Percentiles rank a stretch among this genome's conserved stretches.
Conservation (phyloP, 1,139 yeast genomes). For the Saccharomycopsis hybrid region DNA sequence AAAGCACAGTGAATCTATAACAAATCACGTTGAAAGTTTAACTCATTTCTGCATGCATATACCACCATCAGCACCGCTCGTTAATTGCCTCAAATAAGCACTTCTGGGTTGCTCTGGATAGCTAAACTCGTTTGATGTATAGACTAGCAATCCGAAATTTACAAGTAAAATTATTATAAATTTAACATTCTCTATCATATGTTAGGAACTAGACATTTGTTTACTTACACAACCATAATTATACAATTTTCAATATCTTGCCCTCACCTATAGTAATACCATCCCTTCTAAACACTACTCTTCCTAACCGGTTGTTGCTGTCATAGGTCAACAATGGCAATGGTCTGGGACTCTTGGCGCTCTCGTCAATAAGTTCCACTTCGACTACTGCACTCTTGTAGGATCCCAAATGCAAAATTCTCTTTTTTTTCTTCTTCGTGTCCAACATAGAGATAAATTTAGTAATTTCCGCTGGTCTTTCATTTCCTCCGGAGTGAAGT, state of each 20-base stretch:
- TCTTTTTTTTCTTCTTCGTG: slow-evolving; percentile 50
- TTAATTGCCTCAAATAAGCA: too few relatives aligned
- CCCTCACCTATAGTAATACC: slow-evolving; percentile 92
- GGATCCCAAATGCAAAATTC: slow-evolving; percentile 65
- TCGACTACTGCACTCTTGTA: slow-evolving; percentile 69
- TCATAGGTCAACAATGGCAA: slow-evolving; percentile 58
- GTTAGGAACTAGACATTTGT: too few relatives aligned
- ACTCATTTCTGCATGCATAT: too few relatives aligned
- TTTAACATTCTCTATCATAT: too few relatives aligned
- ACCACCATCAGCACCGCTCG: too few relatives aligned
- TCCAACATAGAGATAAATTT: slow-evolving; percentile 42
- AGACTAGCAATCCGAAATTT: too few relatives aligned
- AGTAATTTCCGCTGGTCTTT: slow-evolving; percentile 64
- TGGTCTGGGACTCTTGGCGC: slow-evolving; percentile 27
- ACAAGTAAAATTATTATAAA: too few relatives aligned
- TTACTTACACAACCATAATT: neutral
- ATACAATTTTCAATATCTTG: slow-evolving; percentile 30
- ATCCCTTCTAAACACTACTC: slow-evolving; percentile 79
- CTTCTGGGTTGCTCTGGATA: too few relatives aligned
- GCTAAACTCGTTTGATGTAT: too few relatives aligned
- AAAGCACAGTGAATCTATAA: too few relatives aligned
- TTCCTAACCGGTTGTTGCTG: slow-evolving; percentile 62
- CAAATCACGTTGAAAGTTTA: too few relatives aligned
- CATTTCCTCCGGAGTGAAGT: slow-evolving; percentile 73
- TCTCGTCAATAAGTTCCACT: slow-evolving; percentile 49